phyloP scores from a whole-genome alignment of 495 filamentous ascomycete species.

The Tricharina praecox region DNA sequence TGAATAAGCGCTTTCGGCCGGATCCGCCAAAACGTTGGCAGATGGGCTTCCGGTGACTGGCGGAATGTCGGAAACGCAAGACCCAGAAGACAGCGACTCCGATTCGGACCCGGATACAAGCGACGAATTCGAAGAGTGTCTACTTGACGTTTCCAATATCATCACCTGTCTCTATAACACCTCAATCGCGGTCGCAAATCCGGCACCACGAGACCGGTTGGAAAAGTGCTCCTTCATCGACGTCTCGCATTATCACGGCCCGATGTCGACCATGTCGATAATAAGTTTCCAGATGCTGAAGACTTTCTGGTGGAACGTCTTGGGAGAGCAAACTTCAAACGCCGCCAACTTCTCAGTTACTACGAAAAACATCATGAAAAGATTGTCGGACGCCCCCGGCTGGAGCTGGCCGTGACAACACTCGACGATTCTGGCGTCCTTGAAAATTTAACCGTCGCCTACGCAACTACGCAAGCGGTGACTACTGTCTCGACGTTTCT shows the following conservation, averaged over 20 bases:
- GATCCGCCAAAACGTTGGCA: not conserved
- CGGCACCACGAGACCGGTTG: constrained; percentile 25
- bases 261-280: constrained; percentile 24
- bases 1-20: not conserved
- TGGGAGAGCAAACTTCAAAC: constrained; percentile 26
- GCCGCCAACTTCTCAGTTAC: constrained; percentile 19
- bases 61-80: not conserved
- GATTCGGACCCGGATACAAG: not conserved
- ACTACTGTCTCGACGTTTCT: not conserved
- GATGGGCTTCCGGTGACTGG: not conserved
- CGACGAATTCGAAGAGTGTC: not conserved
- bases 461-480: too few relatives aligned
- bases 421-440: too few relatives aligned
- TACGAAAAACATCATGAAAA: constrained; percentile 15
- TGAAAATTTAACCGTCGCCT: too few relatives aligned
- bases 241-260: constrained; percentile 25
- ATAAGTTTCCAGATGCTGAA: constrained; percentile 19
- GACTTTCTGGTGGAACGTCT: constrained; percentile 17
- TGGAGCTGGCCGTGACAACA: too few relatives aligned
- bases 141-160: constrained; percentile 7
- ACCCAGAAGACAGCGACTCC: not conserved
- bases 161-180: constrained; percentile 18
- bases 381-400: not conserved
- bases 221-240: constrained; percentile 22
- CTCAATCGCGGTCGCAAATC: constrained; percentile 15